Conservation (phyloP, 805 yeast genomes). For the Starmerella riodocensis region DNA sequence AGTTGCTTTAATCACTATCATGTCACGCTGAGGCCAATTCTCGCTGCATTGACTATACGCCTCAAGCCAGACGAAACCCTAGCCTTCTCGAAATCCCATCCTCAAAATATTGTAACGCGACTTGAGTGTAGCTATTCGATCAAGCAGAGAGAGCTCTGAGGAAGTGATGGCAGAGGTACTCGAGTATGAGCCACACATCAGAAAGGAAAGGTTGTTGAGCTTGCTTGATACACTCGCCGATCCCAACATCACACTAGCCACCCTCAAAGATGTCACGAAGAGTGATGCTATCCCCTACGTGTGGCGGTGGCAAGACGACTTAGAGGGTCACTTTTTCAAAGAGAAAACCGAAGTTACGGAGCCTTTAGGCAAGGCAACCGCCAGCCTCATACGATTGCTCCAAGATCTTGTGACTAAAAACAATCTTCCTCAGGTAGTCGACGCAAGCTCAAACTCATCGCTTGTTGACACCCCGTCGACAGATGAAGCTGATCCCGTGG, state of each 20-base stretch:
- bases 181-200: neutral
- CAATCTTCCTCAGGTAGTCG: neutral
- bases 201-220: neutral
- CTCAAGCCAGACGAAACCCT: no score
- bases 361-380: neutral
- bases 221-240: neutral
- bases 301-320: slow-evolving; percentile 3
- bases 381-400: neutral
- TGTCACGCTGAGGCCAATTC: no score
- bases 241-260: neutral
- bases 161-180: neutral
- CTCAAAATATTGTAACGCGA: no score
- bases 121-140: no score
- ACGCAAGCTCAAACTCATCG: neutral
- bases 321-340: neutral
- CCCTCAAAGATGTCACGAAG: neutral
- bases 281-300: slow-evolving; percentile 1
- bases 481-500: neutral
- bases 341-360: neutral
- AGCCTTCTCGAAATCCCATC: no score
- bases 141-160: no score
- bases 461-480: neutral
- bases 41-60: no score
- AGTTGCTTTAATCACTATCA: no score
- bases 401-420: neutral